phyloP scores from a whole-genome alignment of 106 monocot genomes.

The Dactylorhiza incarnata region DNA sequence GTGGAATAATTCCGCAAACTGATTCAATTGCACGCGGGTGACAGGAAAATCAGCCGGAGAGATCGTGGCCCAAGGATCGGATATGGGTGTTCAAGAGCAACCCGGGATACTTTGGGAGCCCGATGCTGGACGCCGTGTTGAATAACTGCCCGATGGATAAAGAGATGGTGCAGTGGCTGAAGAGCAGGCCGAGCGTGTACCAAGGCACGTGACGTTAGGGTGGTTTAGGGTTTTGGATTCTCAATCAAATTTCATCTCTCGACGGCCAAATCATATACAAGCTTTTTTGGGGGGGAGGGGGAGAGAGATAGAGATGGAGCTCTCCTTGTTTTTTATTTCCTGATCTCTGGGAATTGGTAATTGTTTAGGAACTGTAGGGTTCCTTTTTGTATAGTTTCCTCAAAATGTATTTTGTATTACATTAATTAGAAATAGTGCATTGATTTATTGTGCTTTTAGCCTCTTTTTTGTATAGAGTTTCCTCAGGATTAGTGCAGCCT shows the following conservation, averaged over 20 bases:
- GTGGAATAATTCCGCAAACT: too few relatives aligned
- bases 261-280: background rate
- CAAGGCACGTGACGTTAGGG: constrained; percentile 33
- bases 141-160: constrained; percentile 55
- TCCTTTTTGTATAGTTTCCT: constrained; percentile 14
- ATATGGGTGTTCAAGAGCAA: constrained; percentile 74
- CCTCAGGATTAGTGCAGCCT: too few relatives aligned
- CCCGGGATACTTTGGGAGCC: constrained; percentile 68
- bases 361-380: constrained; percentile 15
- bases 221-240: constrained; percentile 6
- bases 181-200: constrained; percentile 46
- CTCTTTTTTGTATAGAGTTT: too few relatives aligned
- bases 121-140: constrained; percentile 84
- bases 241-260: background rate
- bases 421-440: constrained; percentile 10
- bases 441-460: background rate
- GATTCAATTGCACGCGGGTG: background rate
- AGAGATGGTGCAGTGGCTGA: constrained; percentile 84
- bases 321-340: too few relatives aligned
- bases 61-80: constrained; percentile 86
- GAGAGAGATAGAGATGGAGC: background rate
- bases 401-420: constrained; percentile 18
- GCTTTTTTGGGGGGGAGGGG: background rate
- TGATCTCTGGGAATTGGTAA: constrained; percentile 1
- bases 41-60: constrained; percentile 86